Base-by-base conservation (phyloP, 2,329 filamentous ascomycete genomes). In the Fusarium anthophilum region DNA sequence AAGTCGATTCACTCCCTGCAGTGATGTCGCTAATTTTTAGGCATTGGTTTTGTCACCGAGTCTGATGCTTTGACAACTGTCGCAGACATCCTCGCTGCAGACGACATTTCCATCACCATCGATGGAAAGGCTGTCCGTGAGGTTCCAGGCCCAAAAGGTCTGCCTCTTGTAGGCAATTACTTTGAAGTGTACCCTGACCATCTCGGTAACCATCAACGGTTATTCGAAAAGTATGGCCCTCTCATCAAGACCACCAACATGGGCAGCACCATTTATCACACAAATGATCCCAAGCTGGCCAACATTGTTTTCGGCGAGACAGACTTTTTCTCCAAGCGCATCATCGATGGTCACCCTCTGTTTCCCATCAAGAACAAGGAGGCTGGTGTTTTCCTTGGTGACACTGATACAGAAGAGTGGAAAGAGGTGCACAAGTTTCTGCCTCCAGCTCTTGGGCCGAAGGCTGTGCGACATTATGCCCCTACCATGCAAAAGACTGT, bases 401-500 rank as follows among this genome's bases (percentile, higher is more conserved):
- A 90, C 73, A 89, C 87, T 1, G 83, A 88, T 26, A 86, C 84
- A 0, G 82, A 85, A 22, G 83, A 86, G 62, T 90, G 86, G 86
- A 78, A 79, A 30, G 74, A 85, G 0, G 85, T 87, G 1, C 90
- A 91, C 82, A 92, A 91, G 77, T 92, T 91, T 79, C 73, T 91
- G 2, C 88, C 90, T 0, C 89, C 90, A 0, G 87, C 88, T 0
- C 81, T 91, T 17, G 86, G 86, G 0, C 89, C 89, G 38, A 90
- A 89, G 76, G 90, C 90, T 0, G 88, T 91, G 9, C 83, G 87
- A 2, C 90, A 91, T 73, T 91, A 91, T 69, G 85, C 88, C 0
- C 88, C 89, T 0, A 85, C 84, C 0, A 91, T 92, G 88, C 88
- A 91, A 70, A 78, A 83, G 53, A 87, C 86, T 0, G 83, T 89